These are phyloP conservation scores for Saussurea involucrata DNA, from an alignment of 129 eudicot genomes.

Conservation along the genomic window DNA sequence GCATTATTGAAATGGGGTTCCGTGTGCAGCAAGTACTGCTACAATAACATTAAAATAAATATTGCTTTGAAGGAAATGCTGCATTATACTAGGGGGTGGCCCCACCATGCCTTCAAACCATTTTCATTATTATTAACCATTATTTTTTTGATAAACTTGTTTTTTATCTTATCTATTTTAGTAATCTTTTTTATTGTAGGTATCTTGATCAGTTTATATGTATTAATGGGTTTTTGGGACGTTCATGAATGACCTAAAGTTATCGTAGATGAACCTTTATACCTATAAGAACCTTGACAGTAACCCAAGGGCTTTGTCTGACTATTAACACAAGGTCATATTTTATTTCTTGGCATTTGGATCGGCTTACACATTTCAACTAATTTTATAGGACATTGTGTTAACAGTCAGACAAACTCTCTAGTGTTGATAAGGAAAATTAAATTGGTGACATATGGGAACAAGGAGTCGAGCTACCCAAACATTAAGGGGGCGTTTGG, in stretches of 20 bases:
- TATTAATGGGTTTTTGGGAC: no score
- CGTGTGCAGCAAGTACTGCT: conserved; percentile 12
- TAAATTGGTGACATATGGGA: background rate
- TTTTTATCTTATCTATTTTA: no score
- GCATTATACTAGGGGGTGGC: background rate
- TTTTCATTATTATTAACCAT: background rate
- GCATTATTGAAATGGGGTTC: conserved; percentile 13
- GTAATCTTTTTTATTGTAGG: no score
- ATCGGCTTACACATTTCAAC: background rate
- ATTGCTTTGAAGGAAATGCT: conserved; percentile 3
- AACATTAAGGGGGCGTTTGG: background rate
- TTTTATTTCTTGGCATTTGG: background rate
- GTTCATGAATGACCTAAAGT: no score
- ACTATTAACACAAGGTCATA: background rate
- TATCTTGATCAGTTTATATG: no score
- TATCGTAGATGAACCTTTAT: no score
- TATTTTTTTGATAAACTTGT: background rate
- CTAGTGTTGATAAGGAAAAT: background rate
- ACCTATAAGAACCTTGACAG: no score
- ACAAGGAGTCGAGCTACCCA: background rate
- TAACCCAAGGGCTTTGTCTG: background rate
- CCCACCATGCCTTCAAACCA: background rate
- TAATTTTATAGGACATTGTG: background rate
- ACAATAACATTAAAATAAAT: background rate
- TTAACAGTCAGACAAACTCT: background rate